Evolutionary conservation across 108 stramenopile species (phyloP), one percentile per base, ranked within the genome.

Genomic region (Chaetoceros tenuissimus): DNA sequence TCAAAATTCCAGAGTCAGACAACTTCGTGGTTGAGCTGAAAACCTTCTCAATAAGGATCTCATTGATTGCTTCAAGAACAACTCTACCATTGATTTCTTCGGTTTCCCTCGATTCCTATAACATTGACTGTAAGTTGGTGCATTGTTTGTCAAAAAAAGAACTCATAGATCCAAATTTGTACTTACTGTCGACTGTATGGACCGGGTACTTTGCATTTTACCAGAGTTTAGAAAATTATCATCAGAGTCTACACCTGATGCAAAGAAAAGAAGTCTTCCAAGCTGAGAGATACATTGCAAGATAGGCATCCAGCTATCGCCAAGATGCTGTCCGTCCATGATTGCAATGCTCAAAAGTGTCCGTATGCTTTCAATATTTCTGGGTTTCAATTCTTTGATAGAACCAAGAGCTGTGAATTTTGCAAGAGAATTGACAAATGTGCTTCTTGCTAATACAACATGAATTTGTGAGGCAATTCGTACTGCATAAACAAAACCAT

Each of bases 221-320:
- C 17, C 26, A 26, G 28, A 31, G 34, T 77, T 62, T 51, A 94
- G 75, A 67, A 94, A 92, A 22, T 81, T 73, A 57, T 95, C 96
- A 66, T 97, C 94, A 2, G 90, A 74, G 55, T 84, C 87, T 31
- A 89, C 67, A 1, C 92, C 92, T 0, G 87, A 89, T 45, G 92
- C 88, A 51, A 77, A 77, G 28, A 87, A 71, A 30, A 84, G 71
- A 49, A 94, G 70, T 30, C 85, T 69, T 19, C 94, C 94, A 30
- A 99, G 75, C 63, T 96, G 95, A 34, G 90, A 93, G 55, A 98
- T 88, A 71, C 94, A 96, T 53, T 85, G 89, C 18, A 98, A 64
- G 46, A 98, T 96, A 2, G 85, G 81, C n/a, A 72, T 84, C 99
- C 99, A 99, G 58, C 90, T 87, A 47, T 96, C 95, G 21, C 84